Evolutionary conservation across 164 flowering plant genomes (phyloP), one percentile per base, ranked within the genome.

Genomic region (Magnolia kwangsiensis): DNA sequence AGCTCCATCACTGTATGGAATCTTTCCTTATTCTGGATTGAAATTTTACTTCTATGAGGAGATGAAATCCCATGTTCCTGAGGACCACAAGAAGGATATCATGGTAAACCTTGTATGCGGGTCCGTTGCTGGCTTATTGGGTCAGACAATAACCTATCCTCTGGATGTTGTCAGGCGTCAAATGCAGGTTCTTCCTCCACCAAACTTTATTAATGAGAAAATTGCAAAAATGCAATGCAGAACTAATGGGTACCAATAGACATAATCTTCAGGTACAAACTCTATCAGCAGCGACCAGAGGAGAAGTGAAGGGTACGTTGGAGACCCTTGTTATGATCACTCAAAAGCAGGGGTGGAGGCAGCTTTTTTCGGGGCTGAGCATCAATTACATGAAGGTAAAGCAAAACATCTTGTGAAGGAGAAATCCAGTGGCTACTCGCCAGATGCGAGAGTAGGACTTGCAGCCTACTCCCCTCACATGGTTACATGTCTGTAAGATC

Each of bases 1-100:
- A 96, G 99, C 97, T 82, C 99, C 99, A 72, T 89, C 99, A 19
- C 89, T 96, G n/a, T 94, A 91, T 79, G 99, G 99, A 61, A 94
- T 96, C 71, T 93, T 96, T 79, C 99, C 98, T 4, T 96, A 96
- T 81, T 87, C 99, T 64, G 99, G 99, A 74, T 83, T 96, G 83
- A 96, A 92, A 84, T 96, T 96, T 79, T 96, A 90, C 81, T 94
- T 92, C 88, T 96, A 94, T 29, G 99, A 94, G 86, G 90, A 94
- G 85, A 94, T 94, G 98, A 96, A 92, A 80, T 85, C 87, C 8
- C 89, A 85, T 71, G 94, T 96, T n/a, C 92, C 98, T 4, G 83
- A 88, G 72, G 90, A 90, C 55, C 91, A 88, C 86, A 87, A 83
- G 82, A 90, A 88, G 69, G 87, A 88, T 75, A 85, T 96, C 58